Evolutionary conservation across 805 yeast genomes (phyloP).

Genomic region (Kuraishia hungarica): DNA sequence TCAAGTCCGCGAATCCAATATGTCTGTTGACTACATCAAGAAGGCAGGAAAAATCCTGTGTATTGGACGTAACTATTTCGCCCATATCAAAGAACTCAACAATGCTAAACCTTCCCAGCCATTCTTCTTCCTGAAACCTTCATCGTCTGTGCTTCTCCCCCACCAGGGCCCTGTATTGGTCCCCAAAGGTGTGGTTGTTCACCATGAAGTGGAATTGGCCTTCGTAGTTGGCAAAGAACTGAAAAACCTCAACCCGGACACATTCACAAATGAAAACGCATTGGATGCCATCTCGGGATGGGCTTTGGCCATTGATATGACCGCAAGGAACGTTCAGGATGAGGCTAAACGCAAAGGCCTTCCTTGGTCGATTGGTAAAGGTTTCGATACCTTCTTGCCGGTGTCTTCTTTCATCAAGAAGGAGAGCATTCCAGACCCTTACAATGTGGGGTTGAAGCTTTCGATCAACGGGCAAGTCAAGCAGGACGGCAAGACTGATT

Average conservation of each 20-base stretch:
- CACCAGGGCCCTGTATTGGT: constrained; percentile 69
- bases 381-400: constrained; percentile 94
- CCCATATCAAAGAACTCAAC: constrained; percentile 85
- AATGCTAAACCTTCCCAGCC: constrained; percentile 80
- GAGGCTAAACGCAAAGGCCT: constrained; percentile 90
- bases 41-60: constrained; percentile 76
- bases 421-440: constrained; percentile 59
- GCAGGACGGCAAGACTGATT: constrained; percentile 67
- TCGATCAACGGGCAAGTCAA: constrained; percentile 61
- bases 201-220: constrained; percentile 93
- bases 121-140: constrained; percentile 87
- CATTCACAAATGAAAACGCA: constrained; percentile 59
- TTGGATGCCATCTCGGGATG: constrained; percentile 77
- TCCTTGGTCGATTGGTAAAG: constrained; percentile 96
- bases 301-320: constrained; percentile 85
- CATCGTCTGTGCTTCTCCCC: constrained; percentile 64
- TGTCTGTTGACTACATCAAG: constrained; percentile 47
- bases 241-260: constrained; percentile 46
- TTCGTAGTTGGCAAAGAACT: constrained; percentile 58
- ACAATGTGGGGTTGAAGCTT: constrained; percentile 54
- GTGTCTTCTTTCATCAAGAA: constrained; percentile 69
- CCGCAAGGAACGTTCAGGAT: constrained; percentile 93
- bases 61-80: constrained; percentile 96
- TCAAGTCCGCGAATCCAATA: constrained; percentile 10
- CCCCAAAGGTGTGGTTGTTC: constrained; percentile 74